A percentile compares a stretch with the other conserved stretches of the same genome.
Evolutionary conservation across 805 yeast species (phyloP).

Genomic region (Sugiyamaella floridensis): DNA sequence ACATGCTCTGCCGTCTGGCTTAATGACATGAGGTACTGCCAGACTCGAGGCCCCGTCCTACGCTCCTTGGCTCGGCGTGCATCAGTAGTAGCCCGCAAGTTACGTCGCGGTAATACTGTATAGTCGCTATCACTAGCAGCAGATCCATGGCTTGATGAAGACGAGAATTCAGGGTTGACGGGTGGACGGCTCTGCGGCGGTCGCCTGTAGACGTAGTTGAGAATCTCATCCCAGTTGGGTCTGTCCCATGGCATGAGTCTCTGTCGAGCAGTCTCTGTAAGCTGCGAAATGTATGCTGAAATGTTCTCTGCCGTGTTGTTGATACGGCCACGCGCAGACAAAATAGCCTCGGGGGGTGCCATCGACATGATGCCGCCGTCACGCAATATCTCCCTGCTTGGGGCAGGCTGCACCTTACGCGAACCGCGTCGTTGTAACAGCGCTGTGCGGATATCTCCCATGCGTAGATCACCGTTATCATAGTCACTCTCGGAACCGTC

Average conservation of each 20-base stretch:
- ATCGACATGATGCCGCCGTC: not conserved
- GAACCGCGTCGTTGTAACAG: not conserved
- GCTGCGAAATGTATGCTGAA: slow-evolving; percentile 12
- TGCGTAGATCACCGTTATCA: slow-evolving; percentile 13
- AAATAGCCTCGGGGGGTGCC: no score
- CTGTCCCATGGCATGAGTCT: slow-evolving; percentile 13
- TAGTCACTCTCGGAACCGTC: not conserved
- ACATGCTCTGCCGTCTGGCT: not conserved
- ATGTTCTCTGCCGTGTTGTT: slow-evolving; percentile 16
- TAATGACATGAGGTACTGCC: slow-evolving; percentile 14
- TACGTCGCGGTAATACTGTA: slow-evolving; percentile 6
- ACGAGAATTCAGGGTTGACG: not conserved
- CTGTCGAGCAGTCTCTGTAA: slow-evolving; percentile 16
- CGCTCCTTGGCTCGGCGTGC: not conserved
- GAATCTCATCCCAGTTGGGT: slow-evolving; percentile 19
- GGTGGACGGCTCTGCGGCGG: not conserved
- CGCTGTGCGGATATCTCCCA: slow-evolving; percentile 5
- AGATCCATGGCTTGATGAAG: not conserved
- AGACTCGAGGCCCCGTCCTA: slow-evolving; percentile 2
- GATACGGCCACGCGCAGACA: not conserved
- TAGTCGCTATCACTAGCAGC: slow-evolving; percentile 17
- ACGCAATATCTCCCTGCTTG: not conserved
- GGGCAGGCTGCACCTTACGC: not conserved
- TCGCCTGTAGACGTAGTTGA: slow-evolving; percentile 13
- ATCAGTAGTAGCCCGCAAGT: not conserved